Base-by-base conservation (phyloP, 2,329 filamentous ascomycete genomes). In the Gyromitra esculenta region DNA sequence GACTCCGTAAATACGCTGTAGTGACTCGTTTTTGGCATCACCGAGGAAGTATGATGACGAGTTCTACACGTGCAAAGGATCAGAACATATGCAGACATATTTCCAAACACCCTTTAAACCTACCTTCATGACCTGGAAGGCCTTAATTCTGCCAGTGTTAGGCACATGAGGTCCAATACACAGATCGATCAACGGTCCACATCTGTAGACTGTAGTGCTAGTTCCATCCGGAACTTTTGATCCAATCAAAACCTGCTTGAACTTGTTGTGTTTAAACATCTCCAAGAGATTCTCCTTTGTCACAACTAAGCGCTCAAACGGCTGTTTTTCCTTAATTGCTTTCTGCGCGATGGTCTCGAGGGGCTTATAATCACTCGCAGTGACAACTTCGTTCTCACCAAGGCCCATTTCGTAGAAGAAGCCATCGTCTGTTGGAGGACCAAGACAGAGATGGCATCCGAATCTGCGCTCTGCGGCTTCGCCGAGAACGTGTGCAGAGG, bases 361-460 rank as follows among this genome's bases (percentile, higher is more conserved):
- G 0, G 92, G 90, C 84, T 94, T 91, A 89, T 93, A 94, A 84
- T 98, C 96, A 73, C 87, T 84, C 80, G 91, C 87, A 74, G 91
- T 89, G 52, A 97, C 92, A 82, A 87, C 90, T 43, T 66, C 86
- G 71, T 90, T 90, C 50, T 91, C 90, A 60, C 91, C 89, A 57
- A 93, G 87, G 41, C 92, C 92, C 94, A 98, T 97, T 85, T 98
- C 93, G 84, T 97, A 98, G 87, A 97, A 97, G 87, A 97, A 97
- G 50, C 94, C 95, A 84, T 94, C 91, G 68, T 94, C 90, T 57
- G 95, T 94, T 8, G 93, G 96, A 43, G 96, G 96, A 31, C 96
- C 96, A 83, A 97, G 96, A 84, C 94, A 97, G 59, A 97, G 89
- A 81, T 92, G 91, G 85, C 95, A 97, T 76, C 94, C 93, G 82